Percentiles rank a stretch among this genome's conserved stretches.
phyloP scores from a whole-genome alignment of 108 stramenopile genomes.

The Skeletonema grethae region DNA sequence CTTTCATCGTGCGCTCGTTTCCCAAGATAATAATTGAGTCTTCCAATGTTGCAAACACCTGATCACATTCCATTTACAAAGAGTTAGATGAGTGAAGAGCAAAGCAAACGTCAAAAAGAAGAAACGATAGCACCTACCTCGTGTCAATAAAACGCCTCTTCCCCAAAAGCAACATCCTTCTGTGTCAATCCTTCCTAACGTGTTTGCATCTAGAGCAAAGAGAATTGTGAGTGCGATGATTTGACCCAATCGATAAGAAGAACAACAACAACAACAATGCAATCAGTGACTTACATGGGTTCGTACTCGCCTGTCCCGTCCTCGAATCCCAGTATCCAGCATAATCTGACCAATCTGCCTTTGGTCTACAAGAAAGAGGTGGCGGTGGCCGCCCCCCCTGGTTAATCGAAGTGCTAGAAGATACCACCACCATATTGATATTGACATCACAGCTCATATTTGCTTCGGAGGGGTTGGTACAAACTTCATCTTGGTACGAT shows the following conservation, averaged over 20 bases:
- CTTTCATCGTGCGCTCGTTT: conserved; percentile 12
- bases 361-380: conserved; percentile 26
- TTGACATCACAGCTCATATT: conserved; percentile 27
- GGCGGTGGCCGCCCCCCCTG: conserved; percentile 8
- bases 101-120: not conserved
- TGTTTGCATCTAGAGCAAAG: not conserved
- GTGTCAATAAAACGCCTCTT: conserved; percentile 36
- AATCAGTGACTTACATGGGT: conserved; percentile 2
- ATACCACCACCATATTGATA: conserved; percentile 19
- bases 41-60: conserved; percentile 28
- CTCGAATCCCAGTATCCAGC: conserved; percentile 41
- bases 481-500: conserved; percentile 22
- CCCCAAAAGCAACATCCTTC: conserved; percentile 46
- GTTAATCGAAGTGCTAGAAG: not conserved
- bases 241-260: not conserved
- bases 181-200: conserved; percentile 27
- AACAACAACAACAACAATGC: not conserved
- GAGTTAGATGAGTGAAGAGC: not conserved
- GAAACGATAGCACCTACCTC: conserved; percentile 17
- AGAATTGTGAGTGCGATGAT: not conserved
- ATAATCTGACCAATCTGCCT: conserved; percentile 16
- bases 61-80: no score
- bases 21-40: conserved; percentile 33
- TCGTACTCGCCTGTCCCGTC: conserved; percentile 18
- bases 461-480: conserved; percentile 19